Conservation (phyloP, 345 rosid genomes). For the rapeseed (Brassica napus) region DNA sequence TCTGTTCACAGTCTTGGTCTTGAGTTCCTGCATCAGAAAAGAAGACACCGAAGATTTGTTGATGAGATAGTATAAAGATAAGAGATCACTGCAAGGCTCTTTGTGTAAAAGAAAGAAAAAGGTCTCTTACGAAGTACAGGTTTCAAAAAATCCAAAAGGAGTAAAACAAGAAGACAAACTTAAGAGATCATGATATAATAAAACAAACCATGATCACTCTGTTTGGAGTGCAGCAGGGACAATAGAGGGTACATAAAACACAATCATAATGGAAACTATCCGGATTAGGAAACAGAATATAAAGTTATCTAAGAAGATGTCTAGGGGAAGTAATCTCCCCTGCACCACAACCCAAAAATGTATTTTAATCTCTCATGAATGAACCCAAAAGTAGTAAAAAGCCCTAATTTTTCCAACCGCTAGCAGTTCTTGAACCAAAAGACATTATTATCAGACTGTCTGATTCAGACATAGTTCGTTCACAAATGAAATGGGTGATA, state of each 20-base stretch:
- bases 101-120: neutral
- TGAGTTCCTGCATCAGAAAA: neutral
- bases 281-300: too few species aligned
- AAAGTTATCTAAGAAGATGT: too few species aligned
- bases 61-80: neutral
- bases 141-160: neutral
- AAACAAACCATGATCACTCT: too few species aligned
- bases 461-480: too few species aligned
- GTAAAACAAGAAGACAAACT: too few species aligned
- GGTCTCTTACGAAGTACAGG: neutral
- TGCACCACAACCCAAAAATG: too few species aligned
- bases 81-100: neutral
- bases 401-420: neutral
- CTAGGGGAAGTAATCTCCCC: too few species aligned
- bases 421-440: neutral
- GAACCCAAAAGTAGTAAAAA: neutral
- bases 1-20: conserved; percentile 30
- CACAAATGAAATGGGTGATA: neutral
- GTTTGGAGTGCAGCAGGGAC: neutral
- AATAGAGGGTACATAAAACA: too few species aligned
- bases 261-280: too few species aligned
- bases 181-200: too few species aligned
- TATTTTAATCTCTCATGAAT: neutral
- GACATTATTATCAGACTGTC: too few species aligned
- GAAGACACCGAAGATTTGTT: neutral